Percentiles rank a stretch among this genome's conserved stretches.
Conservation (phyloP, 2,329 filamentous ascomycete genomes). For the Nothophaeocryptopus gaeumannii region DNA sequence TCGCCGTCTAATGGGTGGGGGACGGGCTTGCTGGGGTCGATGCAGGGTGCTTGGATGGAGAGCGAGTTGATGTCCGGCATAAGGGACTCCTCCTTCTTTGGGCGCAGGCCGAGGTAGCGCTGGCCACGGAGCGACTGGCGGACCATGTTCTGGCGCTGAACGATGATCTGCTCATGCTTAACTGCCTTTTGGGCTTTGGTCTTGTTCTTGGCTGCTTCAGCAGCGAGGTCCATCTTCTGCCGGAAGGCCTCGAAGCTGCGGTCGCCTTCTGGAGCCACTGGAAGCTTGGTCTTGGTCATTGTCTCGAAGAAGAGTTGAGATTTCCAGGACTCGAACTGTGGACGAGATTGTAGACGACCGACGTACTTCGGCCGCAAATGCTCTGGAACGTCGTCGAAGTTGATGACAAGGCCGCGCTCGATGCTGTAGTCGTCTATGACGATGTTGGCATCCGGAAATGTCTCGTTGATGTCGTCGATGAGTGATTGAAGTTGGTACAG, state of each 20-base stretch:
- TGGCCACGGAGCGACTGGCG: conserved; percentile 63
- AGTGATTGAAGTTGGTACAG: conserved; percentile 64
- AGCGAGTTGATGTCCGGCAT: conserved; percentile 24
- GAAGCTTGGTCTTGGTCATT: conserved; percentile 11
- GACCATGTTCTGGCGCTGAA: conserved; percentile 53
- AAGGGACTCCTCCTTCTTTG: conserved; percentile 24
- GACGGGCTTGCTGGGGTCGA: conserved; percentile 48
- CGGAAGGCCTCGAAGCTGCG: conserved; percentile 50
- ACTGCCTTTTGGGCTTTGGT: conserved; percentile 33
- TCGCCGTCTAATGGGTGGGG: conserved; percentile 51
- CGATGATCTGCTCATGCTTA: conserved; percentile 39
- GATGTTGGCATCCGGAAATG: conserved; percentile 53
- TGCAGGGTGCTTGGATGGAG: conserved; percentile 21
- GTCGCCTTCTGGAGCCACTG: conserved; percentile 28
- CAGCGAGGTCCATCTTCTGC: conserved; percentile 52
- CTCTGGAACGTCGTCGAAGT: conserved; percentile 63
- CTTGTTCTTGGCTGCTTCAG: conserved; percentile 52
- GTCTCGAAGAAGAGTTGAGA: conserved; percentile 27
- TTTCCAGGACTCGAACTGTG: conserved; percentile 39
- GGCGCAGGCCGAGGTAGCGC: conserved; percentile 67
- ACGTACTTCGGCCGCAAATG: conserved; percentile 67
- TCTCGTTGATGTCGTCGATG: conserved; percentile 61
- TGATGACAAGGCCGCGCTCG: conserved; percentile 57
- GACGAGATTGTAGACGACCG: conserved; percentile 52
- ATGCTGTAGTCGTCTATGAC: conserved; percentile 56